These are phyloP conservation scores for Ambrosia trifida DNA, from an alignment of 129 eudicot genomes.

Conservation along the genomic window DNA sequence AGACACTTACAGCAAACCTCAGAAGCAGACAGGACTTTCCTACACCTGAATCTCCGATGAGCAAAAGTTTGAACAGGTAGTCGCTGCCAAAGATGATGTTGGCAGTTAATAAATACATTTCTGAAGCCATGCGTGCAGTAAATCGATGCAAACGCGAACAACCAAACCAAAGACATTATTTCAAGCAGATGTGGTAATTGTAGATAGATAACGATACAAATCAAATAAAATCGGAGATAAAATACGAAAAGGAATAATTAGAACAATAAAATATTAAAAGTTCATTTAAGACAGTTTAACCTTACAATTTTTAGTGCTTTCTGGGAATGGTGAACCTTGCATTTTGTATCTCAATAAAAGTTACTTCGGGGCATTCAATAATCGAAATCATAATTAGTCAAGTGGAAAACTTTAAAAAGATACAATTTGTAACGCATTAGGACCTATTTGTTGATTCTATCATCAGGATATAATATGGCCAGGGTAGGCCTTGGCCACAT, in stretches of 20 bases:
- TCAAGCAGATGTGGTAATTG: neutral
- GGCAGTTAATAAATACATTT: neutral
- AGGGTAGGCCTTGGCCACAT: neutral
- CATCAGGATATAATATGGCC: neutral
- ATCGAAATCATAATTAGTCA: neutral
- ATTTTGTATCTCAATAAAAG: neutral
- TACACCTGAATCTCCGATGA: slow-evolving; percentile 49
- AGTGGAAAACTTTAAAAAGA: neutral
- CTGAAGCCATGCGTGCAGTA: neutral
- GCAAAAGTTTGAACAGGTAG: slow-evolving; percentile 50
- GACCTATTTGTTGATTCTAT: neutral
- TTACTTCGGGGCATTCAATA: neutral
- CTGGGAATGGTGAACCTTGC: neutral
- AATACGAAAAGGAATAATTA: neutral
- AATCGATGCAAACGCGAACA: slow-evolving; percentile 1
- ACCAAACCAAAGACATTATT: neutral
- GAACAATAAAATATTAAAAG: neutral
- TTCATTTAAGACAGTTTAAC: neutral
- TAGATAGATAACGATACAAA: neutral
- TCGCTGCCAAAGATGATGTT: slow-evolving; percentile 33
- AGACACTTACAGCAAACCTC: slow-evolving; percentile 51
- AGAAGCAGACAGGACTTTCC: slow-evolving; percentile 49
- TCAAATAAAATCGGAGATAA: neutral
- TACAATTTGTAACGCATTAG: neutral
- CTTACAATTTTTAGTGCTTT: neutral